Percentiles rank a stretch among this genome's conserved stretches.
phyloP scores from a whole-genome alignment of 2,329 filamentous ascomycete genomes.

The Onygena corvina region DNA sequence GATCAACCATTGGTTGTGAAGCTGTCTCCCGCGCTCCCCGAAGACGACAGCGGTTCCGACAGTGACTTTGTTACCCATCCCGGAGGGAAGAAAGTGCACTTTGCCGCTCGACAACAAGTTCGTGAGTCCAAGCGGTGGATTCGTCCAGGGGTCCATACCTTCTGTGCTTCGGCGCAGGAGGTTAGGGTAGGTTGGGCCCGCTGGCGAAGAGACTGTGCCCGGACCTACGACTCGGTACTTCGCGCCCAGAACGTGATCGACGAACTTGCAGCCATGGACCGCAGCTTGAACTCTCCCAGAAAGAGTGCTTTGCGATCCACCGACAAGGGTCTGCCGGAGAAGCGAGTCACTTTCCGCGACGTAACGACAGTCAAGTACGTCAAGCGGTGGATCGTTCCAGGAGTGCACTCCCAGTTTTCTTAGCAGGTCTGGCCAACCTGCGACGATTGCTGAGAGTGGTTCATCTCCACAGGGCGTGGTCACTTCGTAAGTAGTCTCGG shows the following conservation, averaged over 20 bases:
- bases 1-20: neutral
- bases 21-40: neutral
- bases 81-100: neutral
- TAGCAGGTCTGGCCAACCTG: neutral
- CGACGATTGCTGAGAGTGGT: too few relatives aligned
- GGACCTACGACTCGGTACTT: neutral
- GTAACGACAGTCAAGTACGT: conserved; percentile 18
- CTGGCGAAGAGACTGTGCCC: neutral
- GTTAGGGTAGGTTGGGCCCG: neutral
- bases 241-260: neutral
- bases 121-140: neutral
- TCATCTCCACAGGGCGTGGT: neutral
- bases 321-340: conserved; percentile 7
- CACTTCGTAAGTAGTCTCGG: too few relatives aligned
- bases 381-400: conserved; percentile 21
- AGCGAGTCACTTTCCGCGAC: conserved; percentile 13
- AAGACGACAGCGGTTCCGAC: neutral
- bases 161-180: neutral
- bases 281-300: conserved; percentile 10
- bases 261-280: neutral
- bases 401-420: conserved; percentile 4
- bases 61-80: neutral
- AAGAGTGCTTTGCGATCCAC: conserved; percentile 12
- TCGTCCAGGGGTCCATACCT: neutral
- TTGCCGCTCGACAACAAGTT: neutral